Percentiles rank a stretch among this genome's conserved stretches.
Conservation (phyloP, 176 grass and related monocot species). For the Oropetium thomaeum region DNA sequence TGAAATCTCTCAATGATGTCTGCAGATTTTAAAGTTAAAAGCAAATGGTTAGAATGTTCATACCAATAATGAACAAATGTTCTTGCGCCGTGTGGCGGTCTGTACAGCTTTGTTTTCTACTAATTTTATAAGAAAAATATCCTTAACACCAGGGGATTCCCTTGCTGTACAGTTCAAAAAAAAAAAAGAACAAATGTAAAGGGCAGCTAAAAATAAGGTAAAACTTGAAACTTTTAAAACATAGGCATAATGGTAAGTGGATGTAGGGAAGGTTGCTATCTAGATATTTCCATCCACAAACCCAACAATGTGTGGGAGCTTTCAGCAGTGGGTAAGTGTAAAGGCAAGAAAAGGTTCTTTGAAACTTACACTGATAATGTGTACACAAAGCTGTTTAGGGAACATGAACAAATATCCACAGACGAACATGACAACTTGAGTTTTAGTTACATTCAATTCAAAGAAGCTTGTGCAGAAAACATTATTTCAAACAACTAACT, state of each 20-base stretch:
- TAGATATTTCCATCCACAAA: not conserved
- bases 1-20: slow-evolving; percentile 97
- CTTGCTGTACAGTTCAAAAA: too few relatives aligned
- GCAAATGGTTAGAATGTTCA: not conserved
- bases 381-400: not conserved
- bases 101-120: too few relatives aligned
- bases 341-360: not conserved
- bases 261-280: not conserved
- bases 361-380: slow-evolving; percentile 17
- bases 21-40: slow-evolving; percentile 42
- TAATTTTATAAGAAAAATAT: too few relatives aligned
- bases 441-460: not conserved
- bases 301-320: not conserved
- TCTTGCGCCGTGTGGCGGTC: too few relatives aligned
- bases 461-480: not conserved
- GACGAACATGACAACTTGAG: not conserved
- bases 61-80: not conserved
- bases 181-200: too few relatives aligned
- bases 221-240: slow-evolving; percentile 1
- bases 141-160: too few relatives aligned
- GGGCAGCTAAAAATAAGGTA: not conserved
- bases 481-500: slow-evolving; percentile 7
- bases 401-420: slow-evolving; percentile 11
- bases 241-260: not conserved
- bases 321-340: not conserved